phyloP scores from a whole-genome alignment of 2,329 filamentous ascomycete genomes.

The Fusarium sp. region DNA sequence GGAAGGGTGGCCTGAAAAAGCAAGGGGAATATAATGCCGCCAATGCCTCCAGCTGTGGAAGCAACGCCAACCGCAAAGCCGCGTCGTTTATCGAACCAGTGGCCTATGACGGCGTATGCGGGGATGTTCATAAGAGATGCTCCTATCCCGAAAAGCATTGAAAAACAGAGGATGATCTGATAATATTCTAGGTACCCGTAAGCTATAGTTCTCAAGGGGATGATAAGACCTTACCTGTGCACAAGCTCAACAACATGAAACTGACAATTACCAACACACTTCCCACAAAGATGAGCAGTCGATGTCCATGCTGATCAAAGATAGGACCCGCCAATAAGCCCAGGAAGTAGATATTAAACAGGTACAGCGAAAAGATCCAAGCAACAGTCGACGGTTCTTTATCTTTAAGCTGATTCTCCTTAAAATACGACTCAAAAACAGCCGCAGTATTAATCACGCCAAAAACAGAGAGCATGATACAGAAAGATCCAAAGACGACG shows the following conservation, averaged over 20 bases:
- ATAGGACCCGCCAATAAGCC: background rate
- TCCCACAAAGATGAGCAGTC: background rate
- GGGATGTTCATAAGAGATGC: background rate
- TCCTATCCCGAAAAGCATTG: background rate
- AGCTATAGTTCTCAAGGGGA: background rate
- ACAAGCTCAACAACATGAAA: background rate
- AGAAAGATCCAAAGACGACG: slow-evolving; percentile 2
- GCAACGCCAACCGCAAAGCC: background rate
- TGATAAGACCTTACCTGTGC: background rate
- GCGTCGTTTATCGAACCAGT: background rate
- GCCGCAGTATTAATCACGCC: background rate
- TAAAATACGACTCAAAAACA: background rate
- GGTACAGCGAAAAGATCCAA: background rate
- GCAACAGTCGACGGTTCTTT: background rate
- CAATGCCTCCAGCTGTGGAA: background rate
- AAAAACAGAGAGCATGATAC: background rate
- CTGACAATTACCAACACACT: background rate
- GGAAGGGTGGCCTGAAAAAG: background rate
- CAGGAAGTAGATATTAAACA: background rate
- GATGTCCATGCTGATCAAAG: background rate
- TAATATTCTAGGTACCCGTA: background rate
- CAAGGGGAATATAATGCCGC: background rate
- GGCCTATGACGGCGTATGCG: background rate
- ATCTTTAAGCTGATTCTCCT: background rate
- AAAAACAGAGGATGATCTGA: background rate